phyloP scores from a whole-genome alignment of 2,329 filamentous ascomycete genomes.

The Chaetomiaceae sp. region DNA sequence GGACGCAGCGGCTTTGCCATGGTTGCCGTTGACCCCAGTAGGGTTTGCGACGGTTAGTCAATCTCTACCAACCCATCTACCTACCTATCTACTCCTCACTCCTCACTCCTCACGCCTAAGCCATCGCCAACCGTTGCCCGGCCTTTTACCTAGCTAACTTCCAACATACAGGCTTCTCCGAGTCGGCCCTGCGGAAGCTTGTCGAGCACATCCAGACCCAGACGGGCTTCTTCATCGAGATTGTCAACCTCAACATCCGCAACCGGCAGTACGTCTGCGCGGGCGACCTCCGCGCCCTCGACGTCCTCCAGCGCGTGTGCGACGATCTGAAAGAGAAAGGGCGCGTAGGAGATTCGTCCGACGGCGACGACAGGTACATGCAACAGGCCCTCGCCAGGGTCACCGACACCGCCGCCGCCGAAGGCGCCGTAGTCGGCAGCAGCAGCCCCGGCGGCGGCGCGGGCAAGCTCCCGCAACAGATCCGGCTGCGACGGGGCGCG shows the following conservation, averaged over 20 bases:
- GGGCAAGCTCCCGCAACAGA: constrained; percentile 44
- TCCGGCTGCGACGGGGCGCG: constrained; percentile 79
- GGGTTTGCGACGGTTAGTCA: constrained; percentile 75
- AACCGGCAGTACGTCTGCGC: constrained; percentile 71
- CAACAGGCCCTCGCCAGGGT: background rate
- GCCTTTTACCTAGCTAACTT: background rate
- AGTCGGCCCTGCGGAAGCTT: background rate
- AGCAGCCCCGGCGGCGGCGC: too few species aligned
- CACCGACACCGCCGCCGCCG: background rate
- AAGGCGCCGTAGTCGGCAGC: background rate
- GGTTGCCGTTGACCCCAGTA: constrained; percentile 95
- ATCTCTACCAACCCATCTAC: too few species aligned
- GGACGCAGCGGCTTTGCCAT: constrained; percentile 97
- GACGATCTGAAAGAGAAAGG: too few species aligned
- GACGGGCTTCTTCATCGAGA: constrained; percentile 91
- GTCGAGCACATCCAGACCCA: constrained; percentile 89
- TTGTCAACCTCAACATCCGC: constrained; percentile 89
- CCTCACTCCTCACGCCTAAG: constrained; percentile 79
- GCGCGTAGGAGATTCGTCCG: too few species aligned
- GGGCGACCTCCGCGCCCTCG: constrained; percentile 33
- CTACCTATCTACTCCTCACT: constrained; percentile 34
- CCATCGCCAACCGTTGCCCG: too few species aligned
- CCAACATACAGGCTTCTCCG: background rate
- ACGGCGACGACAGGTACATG: background rate
- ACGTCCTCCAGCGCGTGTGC: background rate